These are phyloP conservation scores for Phytopythium oedochilum DNA, from an alignment of 352 stramenopile species.

Conservation along the genomic window DNA sequence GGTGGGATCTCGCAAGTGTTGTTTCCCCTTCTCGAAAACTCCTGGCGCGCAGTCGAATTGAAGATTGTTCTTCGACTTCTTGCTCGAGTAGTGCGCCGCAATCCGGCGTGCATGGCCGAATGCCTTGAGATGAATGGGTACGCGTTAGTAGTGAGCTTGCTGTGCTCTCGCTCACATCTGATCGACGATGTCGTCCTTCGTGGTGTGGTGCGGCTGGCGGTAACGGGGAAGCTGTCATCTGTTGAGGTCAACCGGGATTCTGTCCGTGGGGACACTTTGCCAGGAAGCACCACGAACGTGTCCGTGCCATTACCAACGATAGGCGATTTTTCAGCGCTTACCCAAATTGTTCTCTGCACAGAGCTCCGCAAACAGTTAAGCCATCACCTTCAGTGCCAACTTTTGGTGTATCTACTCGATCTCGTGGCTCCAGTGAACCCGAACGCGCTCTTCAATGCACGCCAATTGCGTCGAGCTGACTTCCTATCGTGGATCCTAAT, in stretches of 20 bases:
- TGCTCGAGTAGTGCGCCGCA: conserved; percentile 38
- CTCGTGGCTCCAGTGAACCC: conserved; percentile 45
- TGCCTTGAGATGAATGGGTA: conserved; percentile 59
- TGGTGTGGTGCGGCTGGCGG: conserved; percentile 34
- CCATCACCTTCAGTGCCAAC: conserved; percentile 38
- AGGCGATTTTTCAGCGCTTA: conserved; percentile 45
- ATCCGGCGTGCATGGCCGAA: conserved; percentile 53
- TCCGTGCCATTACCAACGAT: conserved; percentile 29
- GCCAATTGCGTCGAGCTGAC: conserved; percentile 49
- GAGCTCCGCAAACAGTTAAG: conserved; percentile 37
- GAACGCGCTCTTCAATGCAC: conserved; percentile 75
- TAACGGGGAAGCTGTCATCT: conserved; percentile 30
- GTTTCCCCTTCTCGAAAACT: conserved; percentile 54
- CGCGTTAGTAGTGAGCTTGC: conserved; percentile 35
- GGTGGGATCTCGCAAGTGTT: conserved; percentile 54
- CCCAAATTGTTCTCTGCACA: conserved; percentile 45
- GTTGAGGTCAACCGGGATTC: neutral
- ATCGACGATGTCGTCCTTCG: conserved; percentile 46
- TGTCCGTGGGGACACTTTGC: neutral
- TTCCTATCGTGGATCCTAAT: conserved; percentile 53
- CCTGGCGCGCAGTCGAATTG: conserved; percentile 41
- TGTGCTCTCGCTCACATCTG: conserved; percentile 33
- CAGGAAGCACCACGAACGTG: neutral
- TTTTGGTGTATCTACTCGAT: conserved; percentile 43
- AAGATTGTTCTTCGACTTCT: conserved; percentile 42